phyloP scores from a whole-genome alignment of 2,329 filamentous ascomycete species.

The Alternaria gaisen region DNA sequence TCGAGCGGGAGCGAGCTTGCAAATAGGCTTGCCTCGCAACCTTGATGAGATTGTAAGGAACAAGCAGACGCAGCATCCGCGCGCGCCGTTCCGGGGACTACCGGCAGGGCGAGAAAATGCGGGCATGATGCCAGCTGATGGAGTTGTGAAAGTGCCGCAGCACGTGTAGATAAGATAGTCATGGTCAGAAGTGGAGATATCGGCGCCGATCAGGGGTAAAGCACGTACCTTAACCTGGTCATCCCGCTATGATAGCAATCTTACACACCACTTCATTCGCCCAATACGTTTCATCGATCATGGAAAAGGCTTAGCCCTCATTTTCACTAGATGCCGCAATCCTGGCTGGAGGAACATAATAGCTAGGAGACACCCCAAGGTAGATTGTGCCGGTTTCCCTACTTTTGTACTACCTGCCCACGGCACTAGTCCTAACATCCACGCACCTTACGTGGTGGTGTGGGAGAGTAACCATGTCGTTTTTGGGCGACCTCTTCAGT shows the following conservation, averaged over 20 bases:
- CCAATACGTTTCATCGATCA: conserved; percentile 11
- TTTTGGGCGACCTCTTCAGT: conserved; percentile 20
- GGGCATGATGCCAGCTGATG: conserved; percentile 1
- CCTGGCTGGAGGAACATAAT: conserved; percentile 12
- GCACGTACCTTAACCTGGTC: conserved; percentile 4
- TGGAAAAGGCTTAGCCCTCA: conserved; percentile 10
- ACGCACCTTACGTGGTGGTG: conserved; percentile 11
- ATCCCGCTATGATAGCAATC: conserved; percentile 6
- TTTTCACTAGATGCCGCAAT: conserved; percentile 5
- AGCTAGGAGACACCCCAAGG: conserved; percentile 4
- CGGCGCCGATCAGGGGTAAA: conserved; percentile 19
- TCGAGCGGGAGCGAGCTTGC: not conserved
- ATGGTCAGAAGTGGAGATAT: conserved; percentile 9
- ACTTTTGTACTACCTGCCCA: conserved; percentile 10
- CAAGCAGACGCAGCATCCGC: not conserved
- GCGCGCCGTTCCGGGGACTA: conserved; percentile 1
- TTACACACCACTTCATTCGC: conserved; percentile 12
- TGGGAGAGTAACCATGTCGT: conserved; percentile 17
- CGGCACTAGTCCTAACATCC: conserved; percentile 6
- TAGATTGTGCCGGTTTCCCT: conserved; percentile 6
- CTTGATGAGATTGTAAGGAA: not conserved
- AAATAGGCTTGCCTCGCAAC: not conserved
- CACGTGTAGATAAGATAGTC: conserved; percentile 14
- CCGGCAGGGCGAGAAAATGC: not conserved
- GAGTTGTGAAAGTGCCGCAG: not conserved